A percentile compares a stretch with the other conserved stretches of the same genome.
Evolutionary conservation across 2,329 filamentous ascomycete species (phyloP).

Genomic region (Fusarium foetens): DNA sequence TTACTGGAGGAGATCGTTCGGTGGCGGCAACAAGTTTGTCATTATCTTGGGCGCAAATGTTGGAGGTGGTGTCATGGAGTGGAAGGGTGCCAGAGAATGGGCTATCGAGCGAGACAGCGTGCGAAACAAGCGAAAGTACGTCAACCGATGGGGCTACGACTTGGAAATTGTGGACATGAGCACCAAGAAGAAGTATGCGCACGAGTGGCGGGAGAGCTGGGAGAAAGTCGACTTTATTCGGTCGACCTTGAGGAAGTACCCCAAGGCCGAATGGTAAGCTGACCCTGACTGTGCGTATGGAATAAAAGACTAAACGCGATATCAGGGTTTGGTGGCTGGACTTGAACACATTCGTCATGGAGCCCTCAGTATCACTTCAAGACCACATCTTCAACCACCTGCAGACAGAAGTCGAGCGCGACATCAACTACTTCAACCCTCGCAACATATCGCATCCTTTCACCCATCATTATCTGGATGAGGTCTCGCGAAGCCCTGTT

Average conservation of each 20-base stretch:
- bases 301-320: slow-evolving; percentile 49
- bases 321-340: slow-evolving; percentile 99
- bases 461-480: slow-evolving; percentile 78
- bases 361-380: slow-evolving; percentile 89
- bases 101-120: slow-evolving; percentile 97
- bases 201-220: slow-evolving; percentile 99
- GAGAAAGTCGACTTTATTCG: slow-evolving; percentile 97
- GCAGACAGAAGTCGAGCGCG: slow-evolving; percentile 80
- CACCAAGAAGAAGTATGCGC: slow-evolving; percentile 97
- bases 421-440: slow-evolving; percentile 96
- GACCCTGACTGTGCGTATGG: neutral
- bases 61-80: slow-evolving; percentile 98
- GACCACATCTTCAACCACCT: slow-evolving; percentile 89
- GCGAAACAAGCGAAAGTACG: slow-evolving; percentile 93
- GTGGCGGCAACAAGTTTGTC: slow-evolving; percentile 90
- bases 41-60: slow-evolving; percentile 94
- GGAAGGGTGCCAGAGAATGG: slow-evolving; percentile 98
- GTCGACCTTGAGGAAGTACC: slow-evolving; percentile 90
- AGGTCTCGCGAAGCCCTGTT: slow-evolving; percentile 73
- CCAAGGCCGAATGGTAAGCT: slow-evolving; percentile 91
- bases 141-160: slow-evolving; percentile 89
- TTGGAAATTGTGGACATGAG: slow-evolving; percentile 98
- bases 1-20: slow-evolving; percentile 77
- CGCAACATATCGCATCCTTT: slow-evolving; percentile 91
- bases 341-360: slow-evolving; percentile 98